A percentile compares a stretch with the other conserved stretches of the same genome.
Conservation (phyloP, 2,329 filamentous ascomycete genomes). For the Botryosphaeria dothidea region DNA sequence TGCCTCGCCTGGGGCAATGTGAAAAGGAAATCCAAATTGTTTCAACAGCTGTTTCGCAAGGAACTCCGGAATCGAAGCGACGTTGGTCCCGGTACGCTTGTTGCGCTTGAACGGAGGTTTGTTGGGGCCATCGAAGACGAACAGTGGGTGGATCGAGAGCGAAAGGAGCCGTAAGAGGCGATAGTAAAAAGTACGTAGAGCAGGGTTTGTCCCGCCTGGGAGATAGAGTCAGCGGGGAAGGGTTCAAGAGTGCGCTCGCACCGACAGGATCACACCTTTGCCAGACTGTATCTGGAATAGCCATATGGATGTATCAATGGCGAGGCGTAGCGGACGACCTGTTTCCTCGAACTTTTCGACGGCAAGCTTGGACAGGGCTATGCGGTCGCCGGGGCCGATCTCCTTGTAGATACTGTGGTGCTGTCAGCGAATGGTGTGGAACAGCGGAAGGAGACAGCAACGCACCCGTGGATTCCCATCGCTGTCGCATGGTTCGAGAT, state of each 20-base stretch:
- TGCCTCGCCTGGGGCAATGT: conserved; percentile 90
- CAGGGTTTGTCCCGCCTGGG: conserved; percentile 80
- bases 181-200: conserved; percentile 89
- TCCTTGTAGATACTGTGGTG: conserved; percentile 80
- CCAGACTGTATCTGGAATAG: conserved; percentile 89
- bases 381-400: conserved; percentile 76
- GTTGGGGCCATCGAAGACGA: conserved; percentile 85
- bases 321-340: conserved; percentile 75
- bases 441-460: neutral
- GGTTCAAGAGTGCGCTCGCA: neutral
- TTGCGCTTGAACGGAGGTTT: conserved; percentile 88
- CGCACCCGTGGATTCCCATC: conserved; percentile 44
- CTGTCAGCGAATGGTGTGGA: neutral
- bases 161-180: conserved; percentile 76
- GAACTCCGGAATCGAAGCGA: conserved; percentile 68
- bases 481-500: conserved; percentile 9
- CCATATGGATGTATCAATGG: conserved; percentile 96
- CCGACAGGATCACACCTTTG: conserved; percentile 53
- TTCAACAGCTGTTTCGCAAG: conserved; percentile 82
- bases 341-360: conserved; percentile 72
- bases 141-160: conserved; percentile 80
- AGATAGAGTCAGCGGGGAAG: neutral
- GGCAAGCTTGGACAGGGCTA: conserved; percentile 81
- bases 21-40: conserved; percentile 79
- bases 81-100: conserved; percentile 65